phyloP scores from a whole-genome alignment of 208 protist genomes.

The Leishmania tarentolae region DNA sequence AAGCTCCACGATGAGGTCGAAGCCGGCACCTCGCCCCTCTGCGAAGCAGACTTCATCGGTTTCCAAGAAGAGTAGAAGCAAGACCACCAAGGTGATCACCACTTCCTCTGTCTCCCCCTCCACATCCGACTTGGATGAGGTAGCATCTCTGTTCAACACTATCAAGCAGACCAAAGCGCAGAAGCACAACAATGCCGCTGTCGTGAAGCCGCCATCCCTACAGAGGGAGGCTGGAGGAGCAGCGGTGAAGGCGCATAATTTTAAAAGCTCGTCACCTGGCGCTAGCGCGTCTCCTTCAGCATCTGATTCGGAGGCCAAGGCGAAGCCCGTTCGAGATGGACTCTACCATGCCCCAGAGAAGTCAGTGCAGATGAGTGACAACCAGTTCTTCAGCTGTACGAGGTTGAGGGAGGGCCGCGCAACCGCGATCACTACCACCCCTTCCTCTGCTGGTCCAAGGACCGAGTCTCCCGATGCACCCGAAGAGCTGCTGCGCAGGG shows the following conservation, averaged over 20 bases:
- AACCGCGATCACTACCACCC: neutral
- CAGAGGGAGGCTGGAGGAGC: neutral
- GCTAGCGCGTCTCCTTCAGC: neutral
- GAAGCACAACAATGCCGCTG: neutral
- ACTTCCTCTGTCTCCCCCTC: neutral
- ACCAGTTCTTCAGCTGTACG: constrained; percentile 69
- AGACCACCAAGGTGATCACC: neutral
- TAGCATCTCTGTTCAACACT: constrained; percentile 22
- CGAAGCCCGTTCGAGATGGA: constrained; percentile 48
- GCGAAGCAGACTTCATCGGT: constrained; percentile 14
- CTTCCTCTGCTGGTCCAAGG: neutral
- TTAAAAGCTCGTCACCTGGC: neutral
- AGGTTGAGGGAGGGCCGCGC: constrained; percentile 32
- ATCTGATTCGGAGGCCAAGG: neutral
- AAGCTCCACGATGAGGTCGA: constrained; percentile 13
- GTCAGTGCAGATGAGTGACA: constrained; percentile 77
- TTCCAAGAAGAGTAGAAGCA: neutral
- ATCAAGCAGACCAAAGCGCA: constrained; percentile 27
- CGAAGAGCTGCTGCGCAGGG: constrained; percentile 37
- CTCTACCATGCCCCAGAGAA: constrained; percentile 80
- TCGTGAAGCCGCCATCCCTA: too few relatives aligned
- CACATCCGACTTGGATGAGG: constrained; percentile 20
- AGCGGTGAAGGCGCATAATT: neutral
- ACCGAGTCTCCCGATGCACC: constrained; percentile 14
- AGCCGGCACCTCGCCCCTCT: constrained; percentile 1